A percentile compares a stretch with the other conserved stretches of the same genome.
phyloP scores from a whole-genome alignment of 2,329 filamentous ascomycete species.

The Leptographium flavum region DNA sequence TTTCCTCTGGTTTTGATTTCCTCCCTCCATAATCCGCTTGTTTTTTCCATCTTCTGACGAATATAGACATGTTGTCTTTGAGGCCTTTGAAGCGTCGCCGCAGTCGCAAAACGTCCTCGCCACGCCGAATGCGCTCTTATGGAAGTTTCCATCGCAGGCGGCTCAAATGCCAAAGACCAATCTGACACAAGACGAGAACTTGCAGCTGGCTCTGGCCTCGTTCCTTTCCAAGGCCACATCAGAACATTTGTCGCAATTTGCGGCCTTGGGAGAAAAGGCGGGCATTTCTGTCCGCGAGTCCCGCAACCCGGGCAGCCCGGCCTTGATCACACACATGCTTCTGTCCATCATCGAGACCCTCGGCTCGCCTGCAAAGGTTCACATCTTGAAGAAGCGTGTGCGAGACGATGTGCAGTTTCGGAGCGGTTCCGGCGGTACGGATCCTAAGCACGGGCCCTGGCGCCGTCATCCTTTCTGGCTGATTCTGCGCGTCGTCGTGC shows the following conservation, averaged over 20 bases:
- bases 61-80: slow-evolving; percentile 24
- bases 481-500: slow-evolving; percentile 40
- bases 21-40: no score
- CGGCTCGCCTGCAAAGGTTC: slow-evolving; percentile 24
- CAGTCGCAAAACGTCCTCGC: slow-evolving; percentile 35
- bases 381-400: slow-evolving; percentile 38
- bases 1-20: accelerated
- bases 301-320: slow-evolving; percentile 43
- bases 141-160: slow-evolving; percentile 44
- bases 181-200: slow-evolving; percentile 19
- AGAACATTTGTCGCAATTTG: slow-evolving; percentile 26
- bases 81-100: slow-evolving; percentile 47
- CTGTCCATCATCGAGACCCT: slow-evolving; percentile 43
- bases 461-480: slow-evolving; percentile 49
- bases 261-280: slow-evolving; percentile 36
- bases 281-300: slow-evolving; percentile 31
- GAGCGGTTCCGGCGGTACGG: no score
- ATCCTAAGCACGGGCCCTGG: no score
- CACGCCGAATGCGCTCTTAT: slow-evolving; percentile 34
- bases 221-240: slow-evolving; percentile 43
- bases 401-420: slow-evolving; percentile 45
- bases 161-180: slow-evolving; percentile 27
- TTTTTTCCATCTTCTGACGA: neutral
- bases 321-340: slow-evolving; percentile 43
- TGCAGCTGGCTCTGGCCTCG: slow-evolving; percentile 30